These are phyloP conservation scores for Macrophomina phaseolina DNA, from an alignment of 2,329 filamentous ascomycete genomes.

Conservation along the genomic window DNA sequence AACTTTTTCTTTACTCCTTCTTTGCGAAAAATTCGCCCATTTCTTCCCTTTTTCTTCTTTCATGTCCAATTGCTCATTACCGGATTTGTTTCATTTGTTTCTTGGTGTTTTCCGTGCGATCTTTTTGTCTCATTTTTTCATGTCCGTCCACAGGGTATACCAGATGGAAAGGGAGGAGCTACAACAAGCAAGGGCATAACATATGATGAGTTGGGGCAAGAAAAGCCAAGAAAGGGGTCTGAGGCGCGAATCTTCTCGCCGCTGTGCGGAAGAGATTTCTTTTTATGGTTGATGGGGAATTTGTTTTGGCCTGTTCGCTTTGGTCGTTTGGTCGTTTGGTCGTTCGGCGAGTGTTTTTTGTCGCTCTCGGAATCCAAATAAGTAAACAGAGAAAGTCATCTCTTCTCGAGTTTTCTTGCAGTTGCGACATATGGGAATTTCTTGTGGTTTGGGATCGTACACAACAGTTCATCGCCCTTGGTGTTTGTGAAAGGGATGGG, in stretches of 20 bases:
- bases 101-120: conserved; percentile 12
- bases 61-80: conserved; percentile 15
- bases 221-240: conserved; percentile 23
- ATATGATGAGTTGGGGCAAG: conserved; percentile 23
- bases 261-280: conserved; percentile 25
- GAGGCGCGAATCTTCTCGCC: conserved; percentile 23
- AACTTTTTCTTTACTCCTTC: conserved; percentile 5
- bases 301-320: conserved; percentile 19
- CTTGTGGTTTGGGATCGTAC: conserved; percentile 16
- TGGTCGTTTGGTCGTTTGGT: conserved; percentile 14
- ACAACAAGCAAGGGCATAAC: conserved; percentile 19
- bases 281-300: conserved; percentile 16
- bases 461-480: neutral
- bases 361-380: conserved; percentile 24
- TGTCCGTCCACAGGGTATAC: conserved; percentile 19
- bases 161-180: conserved; percentile 24
- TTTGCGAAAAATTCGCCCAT: conserved; percentile 12
- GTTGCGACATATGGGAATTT: conserved; percentile 11
- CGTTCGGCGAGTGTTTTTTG: conserved; percentile 18
- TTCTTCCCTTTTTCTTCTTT: conserved; percentile 24
- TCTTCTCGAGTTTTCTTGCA: conserved; percentile 9
- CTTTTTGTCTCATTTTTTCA: conserved; percentile 17
- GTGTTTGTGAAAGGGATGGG: conserved; percentile 12
- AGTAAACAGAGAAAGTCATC: conserved; percentile 20
- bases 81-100: conserved; percentile 25